Base-by-base conservation (phyloP, 805 yeast species). In the Kodamaea kakaduensis region DNA sequence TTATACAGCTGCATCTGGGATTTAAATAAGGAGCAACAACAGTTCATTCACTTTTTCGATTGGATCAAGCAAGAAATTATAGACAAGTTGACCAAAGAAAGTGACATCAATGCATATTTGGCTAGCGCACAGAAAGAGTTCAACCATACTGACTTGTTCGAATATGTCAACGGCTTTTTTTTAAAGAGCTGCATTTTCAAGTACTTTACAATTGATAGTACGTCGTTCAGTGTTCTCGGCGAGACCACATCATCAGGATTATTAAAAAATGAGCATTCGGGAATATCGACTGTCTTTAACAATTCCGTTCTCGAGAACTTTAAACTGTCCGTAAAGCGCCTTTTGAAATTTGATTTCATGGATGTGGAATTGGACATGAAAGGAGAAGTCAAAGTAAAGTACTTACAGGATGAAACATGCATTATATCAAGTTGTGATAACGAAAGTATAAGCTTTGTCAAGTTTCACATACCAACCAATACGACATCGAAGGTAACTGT, bases 21-120 rank as follows among this genome's bases (percentile, higher is more conserved):
- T 16, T 40, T 71, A 17, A 74, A 72, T 41, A 63, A 64, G 15
- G 77, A 73, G 35, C 75, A 70, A 42, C 56, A 58, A 25, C 46
- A 58, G 20, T 74, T 75, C 47, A 67, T 66, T 35, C 59, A 63
- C 26, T 71, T 70, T 32, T 44, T 72, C 9, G 53, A 56, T 10
- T 75, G 80, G 80, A 42, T 64, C 10, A 58, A 60, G 50, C 35
- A 52, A 36, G 49, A 62, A 33, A 47, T 66, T 37, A 37, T 62
- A 44, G 63, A 58, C 44, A 48, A 70, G 49, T 44, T 65, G 43
- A 15, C 63, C 44, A 56, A 56, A 32, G 63, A 60, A 15, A 69
- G 69, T 6, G 74, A 69, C 24, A 31, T 31, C 22, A 23, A 25
- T 7, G 18, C 44, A 8, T 44, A 32, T 16, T 38, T 41, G 40